These are phyloP conservation scores for Saturnispora galanensis DNA, from an alignment of 805 yeast genomes.

Conservation along the genomic window DNA sequence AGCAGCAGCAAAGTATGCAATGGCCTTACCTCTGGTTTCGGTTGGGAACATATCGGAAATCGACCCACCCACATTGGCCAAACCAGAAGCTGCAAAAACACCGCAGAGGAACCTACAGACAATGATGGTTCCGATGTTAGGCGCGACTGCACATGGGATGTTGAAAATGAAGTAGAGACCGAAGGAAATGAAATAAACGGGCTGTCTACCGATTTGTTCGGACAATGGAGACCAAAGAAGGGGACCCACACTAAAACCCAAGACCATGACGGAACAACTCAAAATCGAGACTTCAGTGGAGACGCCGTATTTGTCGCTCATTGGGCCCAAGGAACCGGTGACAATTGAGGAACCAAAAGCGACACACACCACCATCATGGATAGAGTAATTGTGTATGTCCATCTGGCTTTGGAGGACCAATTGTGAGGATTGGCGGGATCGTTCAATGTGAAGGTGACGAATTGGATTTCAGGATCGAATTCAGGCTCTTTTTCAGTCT, in stretches of 20 bases:
- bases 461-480: slow-evolving; percentile 66
- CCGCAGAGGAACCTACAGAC: slow-evolving; percentile 85
- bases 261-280: slow-evolving; percentile 77
- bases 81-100: slow-evolving; percentile 73
- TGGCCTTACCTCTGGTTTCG: slow-evolving; percentile 76
- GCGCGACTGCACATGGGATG: slow-evolving; percentile 79
- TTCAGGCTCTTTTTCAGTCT: slow-evolving; percentile 14
- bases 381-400: slow-evolving; percentile 57
- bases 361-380: slow-evolving; percentile 72
- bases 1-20: slow-evolving; percentile 84
- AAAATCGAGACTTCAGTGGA: slow-evolving; percentile 70
- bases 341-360: slow-evolving; percentile 92
- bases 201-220: slow-evolving; percentile 78
- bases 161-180: slow-evolving; percentile 68
- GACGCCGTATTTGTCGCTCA: slow-evolving; percentile 58
- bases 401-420: slow-evolving; percentile 55
- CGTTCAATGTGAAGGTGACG: slow-evolving; percentile 70
- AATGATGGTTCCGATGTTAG: slow-evolving; percentile 70
- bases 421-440: slow-evolving; percentile 86
- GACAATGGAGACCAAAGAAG: slow-evolving; percentile 82
- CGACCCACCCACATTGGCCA: slow-evolving; percentile 84
- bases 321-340: slow-evolving; percentile 72
- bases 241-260: slow-evolving; percentile 85
- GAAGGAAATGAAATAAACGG: slow-evolving; percentile 71
- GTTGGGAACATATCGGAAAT: slow-evolving; percentile 82